Evolutionary conservation across 2,329 filamentous ascomycete genomes (phyloP), one percentile per base, ranked within the genome.

Genomic region (Pseudopithomyces maydicus): DNA sequence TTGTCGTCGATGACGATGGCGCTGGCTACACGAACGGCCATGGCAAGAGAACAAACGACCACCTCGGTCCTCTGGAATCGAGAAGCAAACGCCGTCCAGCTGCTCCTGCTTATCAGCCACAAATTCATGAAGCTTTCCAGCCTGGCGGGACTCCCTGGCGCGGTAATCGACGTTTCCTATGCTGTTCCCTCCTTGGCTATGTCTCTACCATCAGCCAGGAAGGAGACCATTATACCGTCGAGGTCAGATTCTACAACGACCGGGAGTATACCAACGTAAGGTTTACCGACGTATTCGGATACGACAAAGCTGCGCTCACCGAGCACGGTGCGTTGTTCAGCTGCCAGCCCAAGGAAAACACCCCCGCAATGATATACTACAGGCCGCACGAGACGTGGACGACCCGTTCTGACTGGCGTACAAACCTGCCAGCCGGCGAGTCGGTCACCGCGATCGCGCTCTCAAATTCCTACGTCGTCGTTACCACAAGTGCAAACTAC

Each of bases 161-260:
- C 60, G 95, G 95, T 1, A 95, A 97, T 74, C 85, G 95, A 61
- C 91, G 94, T 71, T 97, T 99, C 72, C 84, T 99, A 0, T 97
- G 92, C 70, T 84, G 98, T 39, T 98, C 98, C 72, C 80, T 99
- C 57, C 91, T 93, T 52, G 95, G 96, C 0, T 95, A 96, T 70
- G 91, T 97, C 8, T 99, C 95, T 92, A 98, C 94, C 0, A 91
- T 99, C 17, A 91, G 97, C 66, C 95, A 99, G 76, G 93, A 97
- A 70, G 90, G 90, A 0, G 90, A 94, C 67, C 87, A 82, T 56
- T 75, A 98, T 73, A 99, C 95, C 1, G 89, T 99, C 11, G 97
- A 93, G 0, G 93, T 98, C 1, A 95, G 98, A 69, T 99, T 99
- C 74, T 97, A 98, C 74, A 96, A 99, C 74, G 90, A 92, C 56